Base-by-base conservation (phyloP, 164 flowering plant genomes). In the Tetracentron sinense region DNA sequence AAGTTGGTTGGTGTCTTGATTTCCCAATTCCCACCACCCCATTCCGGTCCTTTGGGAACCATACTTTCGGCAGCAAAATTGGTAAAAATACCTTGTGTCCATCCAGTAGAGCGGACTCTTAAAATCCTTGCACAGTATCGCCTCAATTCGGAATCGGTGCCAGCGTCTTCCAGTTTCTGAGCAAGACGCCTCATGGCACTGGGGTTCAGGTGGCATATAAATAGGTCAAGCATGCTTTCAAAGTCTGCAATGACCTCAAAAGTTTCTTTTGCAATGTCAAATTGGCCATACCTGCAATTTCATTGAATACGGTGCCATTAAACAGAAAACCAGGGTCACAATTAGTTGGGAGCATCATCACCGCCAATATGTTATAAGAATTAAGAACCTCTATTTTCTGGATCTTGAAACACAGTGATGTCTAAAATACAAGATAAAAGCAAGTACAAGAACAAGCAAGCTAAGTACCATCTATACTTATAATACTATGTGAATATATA, bases 21-120 rank as follows among this genome's bases (percentile, higher is more conserved):
- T 69, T 95, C 99, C 99, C 99, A 95, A 82, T 95, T 92, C 26
- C 97, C 99, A 65, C 99, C 99, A 65, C 97, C 99, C 99, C 99
- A 95, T 77, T 95, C 99, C 47, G 94, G 83, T 51, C 99, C 99
- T 74, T 95, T 92, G 11, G 99, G 99, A 63, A 92, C 88, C 99
- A 95, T 84, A 66, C 97, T 95, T 81, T 95, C 99, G 48, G 99
- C 99, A 61, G 99, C 97, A 82, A 92, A 92, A 61, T 95, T 92
- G 52, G 99, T 97, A 82, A 95, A 95, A 67, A 95, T 95, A 42
- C 99, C 99, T 67, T 95, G 99, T 27, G 99, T 95, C 99, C 99
- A 95, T 59, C 99, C 99, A 58, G 87, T 90, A 50, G 99, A 95
- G 6, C 99, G 99, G 8, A 86, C 85, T 79, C 97, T 82, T 42